Evolutionary conservation across 805 yeast genomes (phyloP).

Genomic region (Candida corydali): DNA sequence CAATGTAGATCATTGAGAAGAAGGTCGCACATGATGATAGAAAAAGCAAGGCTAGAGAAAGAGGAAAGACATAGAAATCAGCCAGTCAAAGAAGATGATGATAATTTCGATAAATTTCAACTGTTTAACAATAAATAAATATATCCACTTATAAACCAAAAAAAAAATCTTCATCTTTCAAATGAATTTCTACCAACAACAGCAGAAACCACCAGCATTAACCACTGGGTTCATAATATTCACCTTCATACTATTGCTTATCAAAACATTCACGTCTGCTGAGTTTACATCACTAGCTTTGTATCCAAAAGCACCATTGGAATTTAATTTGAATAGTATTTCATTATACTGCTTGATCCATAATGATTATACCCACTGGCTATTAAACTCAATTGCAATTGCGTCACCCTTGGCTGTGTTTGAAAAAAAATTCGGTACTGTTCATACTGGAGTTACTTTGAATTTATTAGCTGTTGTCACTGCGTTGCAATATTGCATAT

Average conservation of each 20-base stretch:
- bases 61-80: conserved; percentile 30
- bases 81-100: conserved; percentile 17
- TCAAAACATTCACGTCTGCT: conserved; percentile 21
- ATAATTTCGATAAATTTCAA: conserved; percentile 23
- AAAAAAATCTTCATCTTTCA: background rate
- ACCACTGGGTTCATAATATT: conserved; percentile 60
- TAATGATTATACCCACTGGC: conserved; percentile 53
- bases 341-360: conserved; percentile 76
- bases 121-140: conserved; percentile 15
- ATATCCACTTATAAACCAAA: background rate
- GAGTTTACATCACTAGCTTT: conserved; percentile 40
- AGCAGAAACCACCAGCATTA: no score
- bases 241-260: conserved; percentile 40
- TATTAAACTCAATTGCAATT: conserved; percentile 54
- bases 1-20: conserved; percentile 77
- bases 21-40: conserved; percentile 62
- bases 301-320: conserved; percentile 51
- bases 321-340: conserved; percentile 44
- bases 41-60: conserved; percentile 56
- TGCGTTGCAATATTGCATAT: conserved; percentile 57
- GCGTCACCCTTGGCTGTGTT: conserved; percentile 58
- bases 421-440: conserved; percentile 76
- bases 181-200: background rate
- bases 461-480: conserved; percentile 67
- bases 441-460: conserved; percentile 76